Evolutionary conservation across 108 stramenopile species (phyloP), one percentile per base, ranked within the genome.

Genomic region (Schizochytrium sp.): DNA sequence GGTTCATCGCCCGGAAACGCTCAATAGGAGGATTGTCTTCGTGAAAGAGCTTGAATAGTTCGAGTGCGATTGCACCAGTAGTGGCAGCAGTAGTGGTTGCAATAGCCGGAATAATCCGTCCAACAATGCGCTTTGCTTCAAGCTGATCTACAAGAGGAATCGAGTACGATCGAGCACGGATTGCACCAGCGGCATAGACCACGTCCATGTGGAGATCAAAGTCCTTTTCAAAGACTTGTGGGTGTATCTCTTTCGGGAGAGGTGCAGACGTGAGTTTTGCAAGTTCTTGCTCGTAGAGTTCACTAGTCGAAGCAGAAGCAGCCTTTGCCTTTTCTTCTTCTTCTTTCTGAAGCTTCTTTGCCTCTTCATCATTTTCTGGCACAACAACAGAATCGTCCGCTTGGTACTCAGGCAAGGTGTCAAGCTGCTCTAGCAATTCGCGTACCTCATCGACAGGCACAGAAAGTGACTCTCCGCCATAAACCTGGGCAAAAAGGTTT

Each of bases 401-500:
- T 28, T 83, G 50, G 28, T 55, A 83, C 5, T 17, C 1, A 46
- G 76, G 76, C 50, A 55, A 53, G 50, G 76, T n/a, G 47, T 49
- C 50, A 7, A 83, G 76, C 10, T 53, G 76, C 3, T 17, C 12
- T 17, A 83, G 50, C 56, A 96, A 97, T 47, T 98, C 96, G 92
- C 96, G 94, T 88, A 93, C 93, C 46, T 98, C 91, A 61, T 91
- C 92, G 41, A 92, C 89, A 88, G 95, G 38, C 89, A 88, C 38
- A 2, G 87, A 47, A 0, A 87, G 44, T 10, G n/a, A n/a, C 50
- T 93, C 88, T 44, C 64, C 64, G 13, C 92, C 91, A 91, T 92
- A 94, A 46, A 89, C 58, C 13, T 41, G 5, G 4, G 98, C 98
- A 50, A 97, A 96, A 15, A 99, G 93, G 92, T 95, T 97, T 50